These are phyloP conservation scores for Tylopilus cervinicoccineus DNA, from an alignment of 768 basidiomycete genomes.

Conservation along the genomic window DNA sequence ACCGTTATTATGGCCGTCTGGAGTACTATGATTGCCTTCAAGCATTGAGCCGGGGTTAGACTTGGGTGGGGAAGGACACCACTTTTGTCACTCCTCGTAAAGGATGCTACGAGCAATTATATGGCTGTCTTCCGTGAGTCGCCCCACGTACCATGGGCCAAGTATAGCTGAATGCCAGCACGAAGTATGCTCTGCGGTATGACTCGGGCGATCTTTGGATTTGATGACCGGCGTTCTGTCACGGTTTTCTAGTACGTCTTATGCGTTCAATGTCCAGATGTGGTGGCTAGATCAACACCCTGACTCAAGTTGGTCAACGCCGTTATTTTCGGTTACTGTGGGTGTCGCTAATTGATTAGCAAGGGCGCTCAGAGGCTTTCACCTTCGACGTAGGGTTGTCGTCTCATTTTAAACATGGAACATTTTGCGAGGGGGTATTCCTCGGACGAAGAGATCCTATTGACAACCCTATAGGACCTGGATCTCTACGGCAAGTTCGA, in stretches of 20 bases:
- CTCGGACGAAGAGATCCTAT: slow-evolving; percentile 3
- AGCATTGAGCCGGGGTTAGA: slow-evolving; percentile 33
- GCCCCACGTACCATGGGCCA: not conserved
- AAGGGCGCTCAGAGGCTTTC: no score
- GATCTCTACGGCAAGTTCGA: not conserved
- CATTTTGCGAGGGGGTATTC: slow-evolving; percentile 4
- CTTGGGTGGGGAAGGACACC: slow-evolving; percentile 41
- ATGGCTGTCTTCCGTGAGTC: slow-evolving; percentile 36
- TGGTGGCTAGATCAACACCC: slow-evolving; percentile 1
- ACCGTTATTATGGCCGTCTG: slow-evolving; percentile 30
- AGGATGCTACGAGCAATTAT: slow-evolving; percentile 45
- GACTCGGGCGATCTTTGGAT: not conserved
- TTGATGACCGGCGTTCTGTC: not conserved
- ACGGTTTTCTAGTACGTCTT: slow-evolving; percentile 5
- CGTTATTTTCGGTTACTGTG: slow-evolving; percentile 14
- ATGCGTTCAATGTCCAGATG: not conserved
- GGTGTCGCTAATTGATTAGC: not conserved
- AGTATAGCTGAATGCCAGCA: not conserved
- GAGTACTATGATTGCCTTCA: slow-evolving; percentile 34
- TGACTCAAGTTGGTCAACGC: slow-evolving; percentile 11
- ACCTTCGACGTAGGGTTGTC: slow-evolving; percentile 14
- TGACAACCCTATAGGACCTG: slow-evolving; percentile 8
- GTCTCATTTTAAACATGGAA: slow-evolving; percentile 24
- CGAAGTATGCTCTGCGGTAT: slow-evolving; percentile 2
- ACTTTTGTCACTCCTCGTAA: slow-evolving; percentile 37